Conservation (phyloP, 2,329 filamentous ascomycete species). For the Basipetospora chlamydospora region DNA sequence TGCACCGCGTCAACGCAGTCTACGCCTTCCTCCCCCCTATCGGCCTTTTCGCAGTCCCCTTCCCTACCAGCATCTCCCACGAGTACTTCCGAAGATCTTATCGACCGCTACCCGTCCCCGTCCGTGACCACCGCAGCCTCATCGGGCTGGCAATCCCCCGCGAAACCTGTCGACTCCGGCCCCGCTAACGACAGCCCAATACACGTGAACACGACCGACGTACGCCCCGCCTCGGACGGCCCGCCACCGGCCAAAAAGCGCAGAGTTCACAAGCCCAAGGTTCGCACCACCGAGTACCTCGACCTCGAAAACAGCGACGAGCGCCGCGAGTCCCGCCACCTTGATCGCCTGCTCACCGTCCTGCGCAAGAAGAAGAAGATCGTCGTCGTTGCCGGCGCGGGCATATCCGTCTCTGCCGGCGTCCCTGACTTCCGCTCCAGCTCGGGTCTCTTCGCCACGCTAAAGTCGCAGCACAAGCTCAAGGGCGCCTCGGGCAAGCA, state of each 20-base stretch:
- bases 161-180: conserved; percentile 26
- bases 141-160: conserved; percentile 36
- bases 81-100: conserved; percentile 3
- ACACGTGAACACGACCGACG: conserved; percentile 13
- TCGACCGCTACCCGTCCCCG: conserved; percentile 38
- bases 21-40: conserved; percentile 35
- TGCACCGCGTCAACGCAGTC: conserved; percentile 18
- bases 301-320: conserved; percentile 39
- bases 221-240: conserved; percentile 30
- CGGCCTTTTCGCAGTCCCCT: conserved; percentile 37
- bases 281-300: conserved; percentile 70
- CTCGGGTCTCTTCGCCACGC: conserved; percentile 72
- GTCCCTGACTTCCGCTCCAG: conserved; percentile 95
- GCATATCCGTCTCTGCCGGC: conserved; percentile 91
- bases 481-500: conserved; percentile 81
- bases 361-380: conserved; percentile 89
- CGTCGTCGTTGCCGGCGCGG: conserved; percentile 88
- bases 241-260: conserved; percentile 63
- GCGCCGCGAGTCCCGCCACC: conserved; percentile 27
- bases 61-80: conserved; percentile 32
- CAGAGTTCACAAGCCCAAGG: conserved; percentile 42
- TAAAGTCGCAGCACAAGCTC: conserved; percentile 76
- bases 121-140: conserved; percentile 25
- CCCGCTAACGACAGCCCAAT: conserved; percentile 10
- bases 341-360: conserved; percentile 58